Evolutionary conservation across 2,329 filamentous ascomycete species (phyloP), one percentile per base, ranked within the genome.

Genomic region (Xenoacremonium recifei): DNA sequence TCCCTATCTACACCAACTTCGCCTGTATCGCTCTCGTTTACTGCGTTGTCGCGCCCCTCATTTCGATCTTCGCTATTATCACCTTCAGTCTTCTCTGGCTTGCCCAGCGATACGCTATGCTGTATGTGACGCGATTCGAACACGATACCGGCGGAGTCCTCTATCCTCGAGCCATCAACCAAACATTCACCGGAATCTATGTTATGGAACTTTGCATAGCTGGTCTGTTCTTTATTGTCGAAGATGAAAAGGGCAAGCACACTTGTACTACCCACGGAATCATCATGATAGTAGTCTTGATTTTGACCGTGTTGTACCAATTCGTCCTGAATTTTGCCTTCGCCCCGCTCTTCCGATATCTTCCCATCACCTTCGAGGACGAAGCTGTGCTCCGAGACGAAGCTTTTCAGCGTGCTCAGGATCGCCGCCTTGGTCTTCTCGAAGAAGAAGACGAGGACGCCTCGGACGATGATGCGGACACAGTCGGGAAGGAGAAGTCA

Each of bases 1-100:
- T 97, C 64, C 93, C 93, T 0, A 84, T 96, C 0, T 99, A 97
- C 65, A 96, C 93, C 41, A 96, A 96, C 60, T 88, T 99, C 55
- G 93, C 91, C 32, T 95, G 89, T 50, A 97, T 99, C 54, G 90
- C 82, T 2, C 65, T 96, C 31, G 84, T 97, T 29, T 99, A 97
- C 66, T 88, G 83, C 29, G 79, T 97, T 42, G 84, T 97, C 31
- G 84, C 93, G 1, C 93, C 93, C 0, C 72, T 99, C 11, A 96
- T 99, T 60, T 80, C 93, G 36, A 70, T 97, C 17, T 97, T 99
- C 70, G 92, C 93, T 54, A 82, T 96, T 56, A 82, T 97, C 62
- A 96, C 92, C 0, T 97, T 97, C 63, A 78, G 80, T 35, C 73
- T 99, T 0, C 84, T 97, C 50, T 99, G 91, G 91, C 75, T 96